Conservation (phyloP, 2,329 filamentous ascomycete species). For the Botryosphaeria dothidea region DNA sequence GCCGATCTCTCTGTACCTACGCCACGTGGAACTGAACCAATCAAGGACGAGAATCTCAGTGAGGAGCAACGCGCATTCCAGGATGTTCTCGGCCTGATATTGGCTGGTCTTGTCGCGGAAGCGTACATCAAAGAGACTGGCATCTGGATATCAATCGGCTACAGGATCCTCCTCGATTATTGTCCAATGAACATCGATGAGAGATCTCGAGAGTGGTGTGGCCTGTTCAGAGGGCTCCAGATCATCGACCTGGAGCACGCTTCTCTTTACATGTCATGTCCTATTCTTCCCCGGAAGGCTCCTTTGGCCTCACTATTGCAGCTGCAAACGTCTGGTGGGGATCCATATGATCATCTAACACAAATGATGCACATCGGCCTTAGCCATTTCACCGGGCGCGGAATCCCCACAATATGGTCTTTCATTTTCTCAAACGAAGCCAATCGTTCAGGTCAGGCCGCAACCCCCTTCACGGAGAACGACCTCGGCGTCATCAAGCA, state of each 20-base stretch:
- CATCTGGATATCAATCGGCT: slow-evolving; percentile 47
- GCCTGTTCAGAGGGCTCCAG: slow-evolving; percentile 41
- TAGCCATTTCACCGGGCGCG: slow-evolving; percentile 45
- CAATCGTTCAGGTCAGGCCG: slow-evolving; percentile 22
- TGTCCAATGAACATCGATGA: slow-evolving; percentile 43
- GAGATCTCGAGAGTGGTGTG: slow-evolving; percentile 43
- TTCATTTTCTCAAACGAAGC: slow-evolving; percentile 35
- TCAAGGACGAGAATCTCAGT: slow-evolving; percentile 22
- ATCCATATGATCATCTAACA: slow-evolving; percentile 45
- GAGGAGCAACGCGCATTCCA: slow-evolving; percentile 46
- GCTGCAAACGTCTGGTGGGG: slow-evolving; percentile 37
- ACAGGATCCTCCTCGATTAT: slow-evolving; percentile 44
- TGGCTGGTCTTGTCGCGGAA: slow-evolving; percentile 45
- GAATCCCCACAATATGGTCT: slow-evolving; percentile 47
- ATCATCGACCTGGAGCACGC: slow-evolving; percentile 50
- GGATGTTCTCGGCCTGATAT: slow-evolving; percentile 44
- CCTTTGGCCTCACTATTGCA: slow-evolving; percentile 38
- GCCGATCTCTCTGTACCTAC: slow-evolving; percentile 43
- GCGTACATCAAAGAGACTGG: slow-evolving; percentile 46
- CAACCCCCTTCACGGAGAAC: slow-evolving; percentile 38
- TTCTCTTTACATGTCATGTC: slow-evolving; percentile 44
- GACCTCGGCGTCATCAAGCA: slow-evolving; percentile 46
- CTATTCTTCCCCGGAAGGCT: slow-evolving; percentile 43
- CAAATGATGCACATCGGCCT: slow-evolving; percentile 50
- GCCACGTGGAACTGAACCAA: slow-evolving; percentile 20